These are phyloP conservation scores for Gloeophyllum trabeum DNA, from an alignment of 768 basidiomycete genomes.

Conservation along the genomic window DNA sequence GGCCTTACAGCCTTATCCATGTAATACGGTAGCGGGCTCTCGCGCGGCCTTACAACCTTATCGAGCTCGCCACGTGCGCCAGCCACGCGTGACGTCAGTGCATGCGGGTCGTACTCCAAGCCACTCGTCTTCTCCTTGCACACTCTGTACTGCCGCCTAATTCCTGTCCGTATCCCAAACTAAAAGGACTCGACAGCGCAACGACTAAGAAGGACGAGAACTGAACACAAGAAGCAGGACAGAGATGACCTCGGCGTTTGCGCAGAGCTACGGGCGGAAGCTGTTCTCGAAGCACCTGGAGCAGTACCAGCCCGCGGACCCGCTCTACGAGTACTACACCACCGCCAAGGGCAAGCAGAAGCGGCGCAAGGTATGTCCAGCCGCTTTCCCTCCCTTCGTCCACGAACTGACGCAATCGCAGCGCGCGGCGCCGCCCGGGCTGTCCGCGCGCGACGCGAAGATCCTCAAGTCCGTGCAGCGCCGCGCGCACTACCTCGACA, in stretches of 20 bases:
- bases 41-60: too few relatives aligned
- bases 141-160: too few relatives aligned
- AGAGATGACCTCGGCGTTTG: conserved; percentile 5
- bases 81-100: too few relatives aligned
- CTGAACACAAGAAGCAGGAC: too few relatives aligned
- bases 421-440: conserved; percentile 65
- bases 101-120: too few relatives aligned
- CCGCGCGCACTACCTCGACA: conserved; percentile 81
- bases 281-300: conserved; percentile 57
- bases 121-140: too few relatives aligned
- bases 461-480: conserved; percentile 66
- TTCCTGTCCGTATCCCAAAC: too few relatives aligned
- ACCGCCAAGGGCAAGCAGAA: conserved; percentile 45
- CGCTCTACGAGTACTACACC: conserved; percentile 56
- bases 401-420: conserved; percentile 13
- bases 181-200: too few relatives aligned
- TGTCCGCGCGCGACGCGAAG: conserved; percentile 63
- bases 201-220: too few relatives aligned
- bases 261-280: conserved; percentile 36
- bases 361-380: conserved; percentile 38
- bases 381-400: not conserved
- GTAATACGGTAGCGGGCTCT: too few relatives aligned
- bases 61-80: too few relatives aligned
- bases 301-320: conserved; percentile 61
- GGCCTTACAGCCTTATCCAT: too few relatives aligned